phyloP scores from a whole-genome alignment of 1,139 yeast species.

The Nakaseomyces kungkrabaensis region DNA sequence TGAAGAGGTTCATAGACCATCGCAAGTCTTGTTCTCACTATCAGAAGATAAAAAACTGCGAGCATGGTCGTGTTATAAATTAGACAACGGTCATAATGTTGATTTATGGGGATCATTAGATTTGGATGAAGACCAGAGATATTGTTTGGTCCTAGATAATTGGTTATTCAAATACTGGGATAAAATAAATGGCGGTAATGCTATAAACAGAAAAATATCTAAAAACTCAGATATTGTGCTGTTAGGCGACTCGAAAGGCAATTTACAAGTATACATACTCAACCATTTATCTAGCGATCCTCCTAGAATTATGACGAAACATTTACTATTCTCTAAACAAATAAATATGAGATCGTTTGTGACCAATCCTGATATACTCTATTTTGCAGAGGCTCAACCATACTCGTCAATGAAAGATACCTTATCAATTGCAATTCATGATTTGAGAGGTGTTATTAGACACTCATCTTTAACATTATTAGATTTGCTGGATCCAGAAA shows the following conservation, averaged over 20 bases:
- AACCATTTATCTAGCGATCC: constrained; percentile 44
- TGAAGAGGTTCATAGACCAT: constrained; percentile 6
- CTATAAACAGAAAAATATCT: constrained; percentile 21
- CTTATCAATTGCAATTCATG: constrained; percentile 41
- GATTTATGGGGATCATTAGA: constrained; percentile 52
- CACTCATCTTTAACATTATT: constrained; percentile 36
- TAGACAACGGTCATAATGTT: constrained; percentile 46
- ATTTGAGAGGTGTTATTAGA: constrained; percentile 40
- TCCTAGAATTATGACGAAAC: constrained; percentile 32
- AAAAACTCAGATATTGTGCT: constrained; percentile 47
- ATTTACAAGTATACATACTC: constrained; percentile 40
- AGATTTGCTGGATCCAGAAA: constrained; percentile 26
- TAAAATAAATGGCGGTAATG: constrained; percentile 9
- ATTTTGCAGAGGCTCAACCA: constrained; percentile 29
- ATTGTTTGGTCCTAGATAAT: constrained; percentile 49
- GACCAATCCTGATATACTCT: constrained; percentile 26
- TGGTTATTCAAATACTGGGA: constrained; percentile 37
- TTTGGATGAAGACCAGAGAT: constrained; percentile 32
- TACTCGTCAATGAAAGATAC: constrained; percentile 24
- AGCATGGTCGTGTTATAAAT: constrained; percentile 66
- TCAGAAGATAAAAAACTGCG: constrained; percentile 48
- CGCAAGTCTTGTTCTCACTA: constrained; percentile 43
- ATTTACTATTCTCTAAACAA: constrained; percentile 16
- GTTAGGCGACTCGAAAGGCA: constrained; percentile 39
- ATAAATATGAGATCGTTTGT: constrained; percentile 25